Base-by-base conservation (phyloP, 75 land plant species). In the Isoetes taiwanensis region DNA sequence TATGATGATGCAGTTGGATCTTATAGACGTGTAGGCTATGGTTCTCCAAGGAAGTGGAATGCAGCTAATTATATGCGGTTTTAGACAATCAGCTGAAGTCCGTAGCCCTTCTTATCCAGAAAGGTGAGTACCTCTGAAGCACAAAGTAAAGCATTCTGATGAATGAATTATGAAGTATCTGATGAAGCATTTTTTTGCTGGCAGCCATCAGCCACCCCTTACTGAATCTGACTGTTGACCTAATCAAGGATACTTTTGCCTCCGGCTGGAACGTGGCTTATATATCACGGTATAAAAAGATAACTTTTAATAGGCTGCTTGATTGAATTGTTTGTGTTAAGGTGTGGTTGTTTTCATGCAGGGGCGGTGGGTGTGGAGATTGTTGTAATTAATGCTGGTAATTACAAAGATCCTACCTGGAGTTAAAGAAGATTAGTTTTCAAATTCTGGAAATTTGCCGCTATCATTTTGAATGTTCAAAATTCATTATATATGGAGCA, bases 1-100 rank as follows among this genome's bases (percentile, higher is more conserved):
- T 90, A 90, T 68, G 97, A 90, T 81, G n/a, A n/a, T n/a, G 97
- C 97, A 35, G 97, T 90, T 55, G 97, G 97, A 3, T 90, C 97
- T 9, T 86, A 86, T 75, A 93, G 86, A 64, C 70, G 82, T 57
- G 83, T 88, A 56, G 94, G 97, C 26, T 90, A 86, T 41, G 75
- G 87, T 34, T 52, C 94, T 24, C n/a, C 97, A 90, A 60, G 97
- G 97, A 6, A 69, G 77, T 50, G 97, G 97, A 16, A 57, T 73
- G 25, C 74, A 72, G 0, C 84, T 90, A 30, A 83, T 90, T 56
- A 90, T 77, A 69, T 93, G n/a, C 94, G 43, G 83, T 86, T 30
- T 56, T 90, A 65, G 97, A 90, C 72, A 90, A 90, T 63, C 86
- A 86, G 58, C 72, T 90, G 20, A 88, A 83, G 59, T 78, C 97